Conservation (phyloP, 148 eudicot genomes). For the Gaultheria prostrata region DNA sequence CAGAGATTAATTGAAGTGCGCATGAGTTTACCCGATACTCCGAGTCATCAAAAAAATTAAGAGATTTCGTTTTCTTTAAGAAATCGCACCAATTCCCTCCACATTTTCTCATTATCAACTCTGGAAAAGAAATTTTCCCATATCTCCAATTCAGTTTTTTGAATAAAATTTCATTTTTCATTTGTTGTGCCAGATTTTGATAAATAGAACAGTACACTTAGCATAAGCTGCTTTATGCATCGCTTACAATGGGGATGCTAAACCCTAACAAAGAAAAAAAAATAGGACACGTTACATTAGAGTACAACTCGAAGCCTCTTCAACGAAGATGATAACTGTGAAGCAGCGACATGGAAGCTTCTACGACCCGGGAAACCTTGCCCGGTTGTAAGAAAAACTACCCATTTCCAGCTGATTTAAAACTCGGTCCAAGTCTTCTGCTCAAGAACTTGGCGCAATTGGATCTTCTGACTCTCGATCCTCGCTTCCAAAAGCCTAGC, state of each 20-base stretch:
- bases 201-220: neutral
- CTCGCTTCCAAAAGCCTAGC: conserved; percentile 63
- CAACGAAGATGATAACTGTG: conserved; percentile 3
- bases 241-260: neutral
- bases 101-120: neutral
- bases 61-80: neutral
- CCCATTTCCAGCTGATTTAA: neutral
- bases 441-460: conserved; percentile 69
- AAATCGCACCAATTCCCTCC: neutral
- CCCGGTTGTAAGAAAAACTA: neutral
- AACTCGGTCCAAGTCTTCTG: conserved; percentile 35
- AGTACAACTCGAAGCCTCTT: neutral
- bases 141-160: neutral
- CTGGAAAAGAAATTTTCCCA: neutral
- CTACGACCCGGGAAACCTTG: neutral
- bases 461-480: conserved; percentile 63
- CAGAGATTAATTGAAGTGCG: too few species aligned
- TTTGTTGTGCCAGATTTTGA: neutral
- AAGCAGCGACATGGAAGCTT: neutral
- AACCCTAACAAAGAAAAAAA: neutral
- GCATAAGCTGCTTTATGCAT: conserved; percentile 4
- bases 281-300: neutral
- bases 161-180: neutral
- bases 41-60: too few species aligned
- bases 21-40: too few species aligned